Base-by-base conservation (phyloP, 805 yeast species). In the Novakomyces olei region DNA sequence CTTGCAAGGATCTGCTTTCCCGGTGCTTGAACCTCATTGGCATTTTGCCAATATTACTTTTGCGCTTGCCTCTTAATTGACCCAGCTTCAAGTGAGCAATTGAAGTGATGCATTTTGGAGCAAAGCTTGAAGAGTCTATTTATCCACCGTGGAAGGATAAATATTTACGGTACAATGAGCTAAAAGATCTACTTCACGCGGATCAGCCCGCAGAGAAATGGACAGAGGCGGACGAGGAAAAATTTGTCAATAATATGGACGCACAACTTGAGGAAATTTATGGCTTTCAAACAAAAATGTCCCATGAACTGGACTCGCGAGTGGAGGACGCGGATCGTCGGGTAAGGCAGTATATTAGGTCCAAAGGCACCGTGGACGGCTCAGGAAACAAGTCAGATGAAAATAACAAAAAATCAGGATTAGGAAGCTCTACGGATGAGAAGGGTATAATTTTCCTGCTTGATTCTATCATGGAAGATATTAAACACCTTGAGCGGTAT, bases 131-230 rank as follows among this genome's bases (percentile, higher is more conserved):
- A 34, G 70, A 68, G 41, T 95, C 83, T 50, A 68, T 69, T 23
- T 80, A 76, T 53, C 69, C 70, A 29, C 92, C 95, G 1, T 85
- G 98, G 98, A 74, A 67, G 50, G 65, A 75, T 58, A 88, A 88
- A 56, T 88, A 88, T 52, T 72, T 85, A 44, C 66, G 80, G 33
- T 85, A 85, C 48, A 95, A 85, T 55, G 92, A 79, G 49, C 63
- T 85, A 50, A 85, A 85, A 55, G 69, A 73, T 42, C 74, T 70
- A 41, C 57, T 88, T 47, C 75, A 79, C 46, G 68, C 69, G 25
- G 37, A 34, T 29, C 39, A 40, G 30, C 38, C 38, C 29, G 32
- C 39, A 51, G 55, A 37, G 42, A 37, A 51, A 18, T 88, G 98
- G 98, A 60, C 69, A 33, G 71, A 75, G 42, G 65, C 65, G 19